Base-by-base conservation (phyloP, 257 asterid species). In the Solanum chmielewskii region DNA sequence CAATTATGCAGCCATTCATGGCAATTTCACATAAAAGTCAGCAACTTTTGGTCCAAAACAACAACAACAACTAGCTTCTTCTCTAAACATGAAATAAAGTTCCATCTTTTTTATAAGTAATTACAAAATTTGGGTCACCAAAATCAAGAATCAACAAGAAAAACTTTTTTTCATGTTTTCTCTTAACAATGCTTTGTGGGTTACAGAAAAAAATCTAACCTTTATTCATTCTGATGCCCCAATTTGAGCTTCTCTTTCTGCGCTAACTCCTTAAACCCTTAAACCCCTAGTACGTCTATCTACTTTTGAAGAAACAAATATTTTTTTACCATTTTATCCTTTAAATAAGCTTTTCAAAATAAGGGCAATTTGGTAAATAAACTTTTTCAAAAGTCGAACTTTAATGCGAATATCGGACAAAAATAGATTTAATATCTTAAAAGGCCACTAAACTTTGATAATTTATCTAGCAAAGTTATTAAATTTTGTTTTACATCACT, bases 361-460 rank as follows among this genome's bases (percentile, higher is more conserved):
- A 64, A n/a, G 71, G 33, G 16, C 9, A n/a, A 1, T 10, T n/a
- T 64, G 18, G 33, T 66, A 27, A 68, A 27, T 0, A 9, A 21
- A 21, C 13, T 18, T 39, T 39, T 56, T 7, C 0, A 56, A 18
- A 0, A 0, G n/a, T 18, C 11, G 11, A 0, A 56, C n/a, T 56
- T 56, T 56, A 18, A 56, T 49, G 0, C 23, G 2, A 0, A 49
- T 49, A 49, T 47, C 20, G 1, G 0, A 1, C 1, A 5, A 5
- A 37, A 37, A 37, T 7, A 37, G 7, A 37, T 1, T 37, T 37
- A 37, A 37, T 37, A 37, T 35, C 39, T 35, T 1, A 42, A 42
- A 42, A 44, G 5, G 49, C 12, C 49, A 44, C 49, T 44, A 13
- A 44, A 44, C 5, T 44, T 44, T 44, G 4, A 44, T 0, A 44